Evolutionary conservation across 2,329 filamentous ascomycete species (phyloP), one percentile per base, ranked within the genome.

Genomic region (Aureobasidium subglaciale): DNA sequence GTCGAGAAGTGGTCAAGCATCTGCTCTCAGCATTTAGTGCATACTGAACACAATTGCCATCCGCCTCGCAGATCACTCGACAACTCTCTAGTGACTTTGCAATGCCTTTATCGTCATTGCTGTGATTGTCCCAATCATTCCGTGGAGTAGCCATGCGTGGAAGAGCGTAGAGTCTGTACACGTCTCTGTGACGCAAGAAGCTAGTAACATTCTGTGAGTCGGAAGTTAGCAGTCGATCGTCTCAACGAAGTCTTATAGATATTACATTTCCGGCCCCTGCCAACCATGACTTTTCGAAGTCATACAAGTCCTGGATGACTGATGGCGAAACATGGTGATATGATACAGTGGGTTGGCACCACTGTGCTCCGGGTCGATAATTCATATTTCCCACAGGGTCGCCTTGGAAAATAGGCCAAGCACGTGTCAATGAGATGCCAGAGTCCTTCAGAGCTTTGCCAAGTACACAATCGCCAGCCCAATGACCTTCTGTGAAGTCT

Each of bases 391-490:
- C 63, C 10, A 67, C 61, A 1, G 63, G 66, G 46, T 63, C 59
- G 8, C 63, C 62, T 32, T 65, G 63, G 35, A 59, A 63, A 15
- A 63, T 62, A 10, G 65, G 65, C 63, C 61, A 64, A 4, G 62
- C 62, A 16, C 59, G 43, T 3, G 58, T 60, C 13, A 65, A 35
- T 4, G 55, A 42, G 4, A 57, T 59, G 3, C 63, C 63, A 5
- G 62, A 58, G 24, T 64, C 61, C 1, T 55, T 56, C 22, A 66
- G 58, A 1, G 60, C 63, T 43, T 64, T 64, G 1, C 64, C 65
- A 5, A 67, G 48, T 11, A 67, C 59, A 20, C 59, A 61, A 56
- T 67, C 65, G 13, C 65, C 65, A 6, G 64, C 64, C 65, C 64
- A 66, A n/a, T 64, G 62, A 2, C 53, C 42, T 25, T 61, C 60